These are phyloP conservation scores for Tetrapyrgos nigripes DNA, from an alignment of 1,284 basidiomycete genomes.

Conservation along the genomic window DNA sequence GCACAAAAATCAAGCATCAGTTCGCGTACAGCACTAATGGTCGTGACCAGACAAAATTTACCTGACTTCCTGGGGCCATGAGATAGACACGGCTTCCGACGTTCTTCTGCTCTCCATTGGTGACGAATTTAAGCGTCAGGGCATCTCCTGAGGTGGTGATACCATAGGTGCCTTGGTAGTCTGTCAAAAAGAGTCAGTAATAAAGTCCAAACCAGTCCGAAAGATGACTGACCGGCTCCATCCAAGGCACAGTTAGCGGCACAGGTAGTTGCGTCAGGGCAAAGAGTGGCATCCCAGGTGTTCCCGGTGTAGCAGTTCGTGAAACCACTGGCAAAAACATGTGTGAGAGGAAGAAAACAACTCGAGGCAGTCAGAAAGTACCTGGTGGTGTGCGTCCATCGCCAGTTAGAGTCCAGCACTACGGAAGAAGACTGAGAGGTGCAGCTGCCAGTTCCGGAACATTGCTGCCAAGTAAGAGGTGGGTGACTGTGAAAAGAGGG, in stretches of 20 bases:
- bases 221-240: slow-evolving; percentile 57
- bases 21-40: slow-evolving; percentile 37
- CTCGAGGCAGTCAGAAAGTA: background rate
- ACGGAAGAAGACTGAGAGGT: slow-evolving; percentile 39
- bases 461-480: slow-evolving; percentile 43
- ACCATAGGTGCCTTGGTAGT: slow-evolving; percentile 39
- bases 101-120: slow-evolving; percentile 39
- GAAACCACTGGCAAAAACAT: slow-evolving; percentile 25
- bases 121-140: slow-evolving; percentile 59
- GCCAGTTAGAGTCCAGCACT: slow-evolving; percentile 60
- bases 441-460: slow-evolving; percentile 48
- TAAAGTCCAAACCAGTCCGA: background rate
- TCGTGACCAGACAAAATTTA: too few species aligned
- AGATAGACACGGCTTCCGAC: slow-evolving; percentile 64
- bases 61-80: slow-evolving; percentile 43
- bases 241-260: slow-evolving; percentile 61
- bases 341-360: background rate
- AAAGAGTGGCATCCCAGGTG: slow-evolving; percentile 53
- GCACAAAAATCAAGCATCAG: too few species aligned
- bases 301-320: slow-evolving; percentile 66
- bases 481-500: too few species aligned
- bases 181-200: background rate
- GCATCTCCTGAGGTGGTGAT: slow-evolving; percentile 53
- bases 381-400: slow-evolving; percentile 51
- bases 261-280: slow-evolving; percentile 54